Evolutionary conservation across 306 rosid genomes (phyloP).

Genomic region (Quercus glauca): DNA sequence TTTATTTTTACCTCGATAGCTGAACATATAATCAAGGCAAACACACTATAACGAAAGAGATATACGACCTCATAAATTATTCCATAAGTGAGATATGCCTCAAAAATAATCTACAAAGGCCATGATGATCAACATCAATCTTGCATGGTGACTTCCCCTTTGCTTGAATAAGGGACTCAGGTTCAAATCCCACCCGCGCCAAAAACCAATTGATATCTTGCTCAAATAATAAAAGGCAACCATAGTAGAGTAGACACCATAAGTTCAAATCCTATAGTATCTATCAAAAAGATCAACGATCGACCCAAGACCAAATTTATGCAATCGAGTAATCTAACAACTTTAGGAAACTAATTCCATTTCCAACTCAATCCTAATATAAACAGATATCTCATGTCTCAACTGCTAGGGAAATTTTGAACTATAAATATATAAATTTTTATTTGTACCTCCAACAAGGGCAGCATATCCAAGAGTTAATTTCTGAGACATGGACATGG

Average conservation of each 20-base stretch:
- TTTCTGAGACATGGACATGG: conserved; percentile 87
- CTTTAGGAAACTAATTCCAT: background rate
- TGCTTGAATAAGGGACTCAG: too few relatives aligned
- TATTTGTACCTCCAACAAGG: conserved; percentile 73
- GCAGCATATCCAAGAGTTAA: conserved; percentile 88
- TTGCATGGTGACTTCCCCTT: too few relatives aligned
- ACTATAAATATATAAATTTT: background rate
- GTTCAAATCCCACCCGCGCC: too few relatives aligned
- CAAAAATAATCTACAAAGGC: background rate
- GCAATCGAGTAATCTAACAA: background rate
- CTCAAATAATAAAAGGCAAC: fast-evolving
- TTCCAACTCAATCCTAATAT: background rate
- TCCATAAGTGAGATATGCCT: background rate
- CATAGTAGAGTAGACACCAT: too few relatives aligned
- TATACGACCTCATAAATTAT: background rate
- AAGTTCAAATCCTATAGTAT: too few relatives aligned
- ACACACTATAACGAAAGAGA: background rate
- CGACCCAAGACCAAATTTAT: background rate
- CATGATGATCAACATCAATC: background rate
- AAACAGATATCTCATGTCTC: background rate
- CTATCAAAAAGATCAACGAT: too few relatives aligned
- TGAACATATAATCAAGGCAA: background rate
- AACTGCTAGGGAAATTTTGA: background rate
- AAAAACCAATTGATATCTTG: too few relatives aligned
- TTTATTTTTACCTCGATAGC: background rate